A percentile compares a stretch with the other conserved stretches of the same genome.
These are phyloP conservation scores for Rhizopus microsporus DNA, from an alignment of 371 early-diverging fungal genomes.

Conservation along the genomic window DNA sequence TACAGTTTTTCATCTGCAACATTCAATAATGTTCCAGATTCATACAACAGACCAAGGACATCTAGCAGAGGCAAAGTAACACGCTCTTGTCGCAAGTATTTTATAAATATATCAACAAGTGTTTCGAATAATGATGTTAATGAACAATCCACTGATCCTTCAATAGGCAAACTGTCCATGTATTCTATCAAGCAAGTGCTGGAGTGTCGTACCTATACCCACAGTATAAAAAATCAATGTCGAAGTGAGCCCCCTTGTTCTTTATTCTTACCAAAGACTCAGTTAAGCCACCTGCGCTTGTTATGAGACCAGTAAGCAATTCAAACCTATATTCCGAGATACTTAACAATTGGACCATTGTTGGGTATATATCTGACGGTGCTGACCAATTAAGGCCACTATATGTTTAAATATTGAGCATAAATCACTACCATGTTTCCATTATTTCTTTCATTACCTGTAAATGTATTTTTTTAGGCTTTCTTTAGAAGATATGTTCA, in stretches of 20 bases:
- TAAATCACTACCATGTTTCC: constrained; percentile 6
- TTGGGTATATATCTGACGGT: constrained; percentile 66
- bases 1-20: constrained; percentile 41
- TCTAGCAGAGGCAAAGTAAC: constrained; percentile 69
- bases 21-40: constrained; percentile 50
- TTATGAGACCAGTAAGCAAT: constrained; percentile 66
- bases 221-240: constrained; percentile 6
- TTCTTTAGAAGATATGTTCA: constrained; percentile 29
- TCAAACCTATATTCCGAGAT: constrained; percentile 60
- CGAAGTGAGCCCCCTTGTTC: not conserved
- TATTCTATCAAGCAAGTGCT: constrained; percentile 67
- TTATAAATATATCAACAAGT: constrained; percentile 45
- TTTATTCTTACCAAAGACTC: constrained; percentile 69
- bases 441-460: constrained; percentile 19
- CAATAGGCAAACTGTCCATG: constrained; percentile 43
- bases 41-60: constrained; percentile 66
- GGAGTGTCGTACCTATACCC: constrained; percentile 65
- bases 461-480: constrained; percentile 24
- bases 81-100: constrained; percentile 60
- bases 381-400: constrained; percentile 65
- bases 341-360: constrained; percentile 58
- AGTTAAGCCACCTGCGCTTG: constrained; percentile 80
- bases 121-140: constrained; percentile 36
- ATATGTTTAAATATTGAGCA: constrained; percentile 9
- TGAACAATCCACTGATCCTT: constrained; percentile 12